Base-by-base conservation (phyloP, 306 rosid species). In the Quercus gilva region DNA sequence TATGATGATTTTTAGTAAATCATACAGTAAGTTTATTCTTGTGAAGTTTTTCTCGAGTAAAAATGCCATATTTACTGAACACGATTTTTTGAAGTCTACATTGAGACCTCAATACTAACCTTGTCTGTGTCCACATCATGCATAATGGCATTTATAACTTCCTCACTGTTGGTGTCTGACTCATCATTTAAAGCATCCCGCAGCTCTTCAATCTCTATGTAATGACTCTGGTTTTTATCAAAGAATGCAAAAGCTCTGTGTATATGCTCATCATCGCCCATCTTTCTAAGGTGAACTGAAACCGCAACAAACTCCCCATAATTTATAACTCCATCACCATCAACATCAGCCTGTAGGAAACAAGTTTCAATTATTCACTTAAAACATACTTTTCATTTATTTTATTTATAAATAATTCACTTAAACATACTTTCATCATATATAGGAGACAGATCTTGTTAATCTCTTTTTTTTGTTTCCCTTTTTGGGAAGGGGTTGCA, bases 71-170 rank as follows among this genome's bases (percentile, higher is more conserved):
- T 13, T 7, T 59, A 76, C 25, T 5, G 25, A 25, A 21, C 59
- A 65, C 20, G 25, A 31, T 29, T 19, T 9, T 19, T 12, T 15
- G n/a, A 15, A 5, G 45, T 29, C 21, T 19, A 57, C 10, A 71
- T n/a, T 33, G 18, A 69, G 14, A 23, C 21, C 63, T 31, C 37
- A 77, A 75, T 17, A 76, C 87, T 74, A 63, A 94, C 98, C 96
- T 94, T 94, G 73, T 92, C 93, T 33, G 94, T 90, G 87, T 94
- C 98, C 69, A 92, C 98, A 61, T 94, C 98, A 25, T 86, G 96
- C 91, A 94, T 92, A 73, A 94, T 94, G 26, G 97, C 94, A 75
- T 8, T 82, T 31, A 90, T 83, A 83, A 92, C 93, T 83, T 94
- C 97, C 76, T 94, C 98, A 12, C 85, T 77, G 58, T 78, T 90